Base-by-base conservation (phyloP, 805 yeast species). In the Ogataea siamensis region DNA sequence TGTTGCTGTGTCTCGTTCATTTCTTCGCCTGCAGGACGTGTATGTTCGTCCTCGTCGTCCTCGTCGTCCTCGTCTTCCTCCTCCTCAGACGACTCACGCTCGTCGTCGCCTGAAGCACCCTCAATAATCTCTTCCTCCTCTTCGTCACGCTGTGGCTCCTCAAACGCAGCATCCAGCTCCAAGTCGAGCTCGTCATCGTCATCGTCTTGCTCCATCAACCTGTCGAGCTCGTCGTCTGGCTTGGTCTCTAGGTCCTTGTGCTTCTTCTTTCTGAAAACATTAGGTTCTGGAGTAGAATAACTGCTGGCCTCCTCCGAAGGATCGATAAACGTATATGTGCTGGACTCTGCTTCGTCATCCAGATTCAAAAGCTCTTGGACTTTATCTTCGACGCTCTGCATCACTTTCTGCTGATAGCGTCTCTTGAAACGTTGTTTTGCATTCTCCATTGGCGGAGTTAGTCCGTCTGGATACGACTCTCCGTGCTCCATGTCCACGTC, bases 341-440 rank as follows among this genome's bases (percentile, higher is more conserved):
- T 74, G 30, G 81, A 87, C 57, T 86, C 89, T 1, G 97, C 95
- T 42, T 83, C 88, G 25, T 76, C 85, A 57, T 91, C 99, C 31
- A 78, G 63, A 45, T 75, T 68, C 20, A 91, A 67, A 35, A 91
- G 65, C 55, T 82, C 87, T 41, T 85, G 84, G 4, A 91, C 96
- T 38, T 76, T 77, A 24, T 74, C 73, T 47, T 91, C 96, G 6
- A 87, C 79, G 45, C 78, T 80, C 40, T 87, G 85, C 54, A 88
- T 78, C 16, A 84, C 80, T 28, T 80, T 69, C 36, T 79, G 80
- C 39, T 81, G 78, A 46, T 85, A 73, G 41, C 83, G 78, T 37
- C 82, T 75, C 34, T 87, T 79, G 55, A 85, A 81, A 43, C 93
- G 71, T 29, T 87, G 67, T 43, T 83, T 74, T 2, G 82, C 83